These are phyloP conservation scores for Thalassiosira mediterranea DNA, from an alignment of 352 stramenopile genomes.

Conservation along the genomic window DNA sequence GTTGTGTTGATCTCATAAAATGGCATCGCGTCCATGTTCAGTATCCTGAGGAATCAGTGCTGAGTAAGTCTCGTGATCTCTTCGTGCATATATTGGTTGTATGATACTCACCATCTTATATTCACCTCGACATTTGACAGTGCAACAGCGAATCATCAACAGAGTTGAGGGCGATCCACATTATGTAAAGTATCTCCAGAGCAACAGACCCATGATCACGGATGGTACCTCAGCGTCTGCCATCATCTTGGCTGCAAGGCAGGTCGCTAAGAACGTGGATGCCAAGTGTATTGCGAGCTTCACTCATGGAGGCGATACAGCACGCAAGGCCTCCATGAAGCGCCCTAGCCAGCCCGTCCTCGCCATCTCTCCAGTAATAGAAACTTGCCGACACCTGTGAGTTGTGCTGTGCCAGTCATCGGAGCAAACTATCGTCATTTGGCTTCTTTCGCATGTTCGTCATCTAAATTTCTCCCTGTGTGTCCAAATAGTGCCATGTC, in stretches of 20 bases:
- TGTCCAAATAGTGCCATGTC: no score
- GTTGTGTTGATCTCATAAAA: background rate
- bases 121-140: no score
- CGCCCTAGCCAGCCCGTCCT: conserved; percentile 80
- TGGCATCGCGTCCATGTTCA: conserved; percentile 2
- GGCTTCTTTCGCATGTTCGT: no score
- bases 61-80: no score
- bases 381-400: conserved; percentile 82
- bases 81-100: no score
- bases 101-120: no score
- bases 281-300: conserved; percentile 86
- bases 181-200: conserved; percentile 71
- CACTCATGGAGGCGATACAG: conserved; percentile 81
- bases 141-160: conserved; percentile 88
- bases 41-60: conserved; percentile 80
- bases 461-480: no score
- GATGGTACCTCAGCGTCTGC: conserved; percentile 76
- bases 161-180: conserved; percentile 83
- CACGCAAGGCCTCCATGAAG: conserved; percentile 73
- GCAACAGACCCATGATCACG: conserved; percentile 36
- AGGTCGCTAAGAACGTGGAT: conserved; percentile 79
- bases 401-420: no score
- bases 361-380: conserved; percentile 82
- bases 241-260: conserved; percentile 83
- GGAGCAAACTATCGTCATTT: no score